A percentile compares a stretch with the other conserved stretches of the same genome.
Conservation (phyloP, 805 yeast species). For the Zygoascus ofunaensis region DNA sequence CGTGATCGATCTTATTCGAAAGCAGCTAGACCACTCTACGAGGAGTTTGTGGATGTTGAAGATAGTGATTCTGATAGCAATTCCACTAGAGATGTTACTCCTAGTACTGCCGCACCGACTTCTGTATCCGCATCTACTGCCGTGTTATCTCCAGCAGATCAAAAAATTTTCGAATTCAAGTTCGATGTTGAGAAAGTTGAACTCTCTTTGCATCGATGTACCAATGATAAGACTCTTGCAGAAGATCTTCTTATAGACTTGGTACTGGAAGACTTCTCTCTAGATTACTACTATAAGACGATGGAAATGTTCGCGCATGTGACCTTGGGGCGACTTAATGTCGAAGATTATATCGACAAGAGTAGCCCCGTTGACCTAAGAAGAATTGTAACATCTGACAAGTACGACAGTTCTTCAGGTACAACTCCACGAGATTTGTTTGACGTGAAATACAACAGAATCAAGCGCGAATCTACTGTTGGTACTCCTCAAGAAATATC, state of each 20-base stretch:
- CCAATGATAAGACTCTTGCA: constrained; percentile 47
- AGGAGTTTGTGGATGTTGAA: constrained; percentile 1
- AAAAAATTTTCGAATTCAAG: constrained; percentile 61
- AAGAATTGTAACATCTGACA: constrained; percentile 51
- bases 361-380: constrained; percentile 55
- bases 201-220: constrained; percentile 58
- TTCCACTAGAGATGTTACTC: neutral
- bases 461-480: constrained; percentile 47
- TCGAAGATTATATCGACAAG: constrained; percentile 67
- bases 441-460: constrained; percentile 47
- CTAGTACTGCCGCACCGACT: neutral
- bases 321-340: constrained; percentile 50
- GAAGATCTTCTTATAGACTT: constrained; percentile 66
- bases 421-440: constrained; percentile 40
- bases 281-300: constrained; percentile 52
- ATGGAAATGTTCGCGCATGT: constrained; percentile 59
- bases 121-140: neutral
- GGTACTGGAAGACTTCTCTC: constrained; percentile 52
- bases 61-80: neutral
- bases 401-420: constrained; percentile 17
- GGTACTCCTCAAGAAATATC: constrained; percentile 29
- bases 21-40: constrained; percentile 6
- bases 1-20: neutral
- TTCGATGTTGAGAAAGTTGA: constrained; percentile 59
- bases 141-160: constrained; percentile 24